Percentiles rank a stretch among this genome's conserved stretches.
phyloP scores from a whole-genome alignment of 1,284 basidiomycete genomes.

The Hypsizygus ulmarius region DNA sequence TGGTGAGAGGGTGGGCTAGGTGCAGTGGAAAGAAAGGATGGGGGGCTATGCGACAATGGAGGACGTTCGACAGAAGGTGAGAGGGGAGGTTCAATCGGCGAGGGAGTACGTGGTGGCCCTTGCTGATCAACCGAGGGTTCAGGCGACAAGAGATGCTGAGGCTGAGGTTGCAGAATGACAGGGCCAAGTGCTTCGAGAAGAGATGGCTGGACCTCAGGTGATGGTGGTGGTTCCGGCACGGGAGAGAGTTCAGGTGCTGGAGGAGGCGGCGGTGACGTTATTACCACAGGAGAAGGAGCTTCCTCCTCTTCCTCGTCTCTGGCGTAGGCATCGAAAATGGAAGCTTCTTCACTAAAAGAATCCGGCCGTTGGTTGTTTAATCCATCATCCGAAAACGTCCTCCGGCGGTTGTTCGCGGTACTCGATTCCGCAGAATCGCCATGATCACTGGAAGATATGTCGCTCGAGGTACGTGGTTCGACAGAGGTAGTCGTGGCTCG shows the following conservation, averaged over 20 bases:
- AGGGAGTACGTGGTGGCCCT: conserved; percentile 42
- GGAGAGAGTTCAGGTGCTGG: conserved; percentile 29
- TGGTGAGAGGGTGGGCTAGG: conserved; percentile 28
- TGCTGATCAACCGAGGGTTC: conserved; percentile 31
- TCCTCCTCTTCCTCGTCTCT: conserved; percentile 52
- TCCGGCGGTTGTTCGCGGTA: conserved; percentile 31
- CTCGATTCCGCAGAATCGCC: conserved; percentile 42
- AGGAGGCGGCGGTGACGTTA: conserved; percentile 36
- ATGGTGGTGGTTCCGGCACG: conserved; percentile 26
- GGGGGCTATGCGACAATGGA: conserved; percentile 25
- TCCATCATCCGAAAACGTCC: conserved; percentile 49
- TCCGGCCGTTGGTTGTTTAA: conserved; percentile 46
- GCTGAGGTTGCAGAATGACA: conserved; percentile 55
- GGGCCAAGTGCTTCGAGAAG: conserved; percentile 40
- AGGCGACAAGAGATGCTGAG: conserved; percentile 47
- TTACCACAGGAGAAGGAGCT: conserved; percentile 24
- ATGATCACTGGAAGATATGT: conserved; percentile 69
- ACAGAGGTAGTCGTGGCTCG: conserved; percentile 34
- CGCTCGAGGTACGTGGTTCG: conserved; percentile 55
- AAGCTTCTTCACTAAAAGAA: conserved; percentile 74
- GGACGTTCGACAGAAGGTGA: conserved; percentile 21
- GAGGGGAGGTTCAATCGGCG: conserved; percentile 33
- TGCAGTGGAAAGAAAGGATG: conserved; percentile 23
- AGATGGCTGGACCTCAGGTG: conserved; percentile 30
- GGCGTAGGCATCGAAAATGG: conserved; percentile 82